These are phyloP conservation scores for Xylaria longipes DNA, from an alignment of 495 filamentous ascomycete species.

Conservation along the genomic window DNA sequence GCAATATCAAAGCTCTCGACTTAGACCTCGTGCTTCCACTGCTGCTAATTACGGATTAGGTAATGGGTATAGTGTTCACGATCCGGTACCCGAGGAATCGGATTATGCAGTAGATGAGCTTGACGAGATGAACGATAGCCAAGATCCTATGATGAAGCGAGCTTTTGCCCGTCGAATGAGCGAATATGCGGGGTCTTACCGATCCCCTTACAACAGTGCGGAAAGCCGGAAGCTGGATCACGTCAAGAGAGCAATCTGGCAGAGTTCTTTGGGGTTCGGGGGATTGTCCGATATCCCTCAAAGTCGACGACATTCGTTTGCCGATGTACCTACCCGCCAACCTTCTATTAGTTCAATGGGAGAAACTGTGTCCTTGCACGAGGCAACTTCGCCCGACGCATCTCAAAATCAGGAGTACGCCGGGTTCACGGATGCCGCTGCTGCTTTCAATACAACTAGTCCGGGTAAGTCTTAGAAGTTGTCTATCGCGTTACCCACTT, in stretches of 20 bases:
- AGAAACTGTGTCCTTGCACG: constrained; percentile 57
- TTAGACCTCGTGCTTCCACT: constrained; percentile 68
- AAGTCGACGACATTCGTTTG: constrained; percentile 96
- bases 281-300: constrained; percentile 74
- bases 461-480: constrained; percentile 40
- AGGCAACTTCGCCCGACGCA: constrained; percentile 48
- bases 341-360: constrained; percentile 69
- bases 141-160: constrained; percentile 59
- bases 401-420: constrained; percentile 47
- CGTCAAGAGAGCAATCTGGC: constrained; percentile 85
- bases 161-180: constrained; percentile 61
- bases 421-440: constrained; percentile 41
- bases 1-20: constrained; percentile 64
- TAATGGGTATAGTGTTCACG: constrained; percentile 66
- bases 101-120: constrained; percentile 74
- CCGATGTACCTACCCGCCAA: constrained; percentile 75
- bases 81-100: constrained; percentile 70
- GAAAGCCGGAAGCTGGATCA: constrained; percentile 80
- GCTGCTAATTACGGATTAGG: constrained; percentile 59
- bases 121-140: constrained; percentile 67
- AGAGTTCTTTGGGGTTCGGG: constrained; percentile 82
- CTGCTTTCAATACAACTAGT: constrained; percentile 40
- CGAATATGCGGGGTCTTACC: constrained; percentile 68
- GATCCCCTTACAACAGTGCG: constrained; percentile 58
- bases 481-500: neutral